Conservation (phyloP, 2,329 filamentous ascomycete species). For the Ceratocystis smalleyi region DNA sequence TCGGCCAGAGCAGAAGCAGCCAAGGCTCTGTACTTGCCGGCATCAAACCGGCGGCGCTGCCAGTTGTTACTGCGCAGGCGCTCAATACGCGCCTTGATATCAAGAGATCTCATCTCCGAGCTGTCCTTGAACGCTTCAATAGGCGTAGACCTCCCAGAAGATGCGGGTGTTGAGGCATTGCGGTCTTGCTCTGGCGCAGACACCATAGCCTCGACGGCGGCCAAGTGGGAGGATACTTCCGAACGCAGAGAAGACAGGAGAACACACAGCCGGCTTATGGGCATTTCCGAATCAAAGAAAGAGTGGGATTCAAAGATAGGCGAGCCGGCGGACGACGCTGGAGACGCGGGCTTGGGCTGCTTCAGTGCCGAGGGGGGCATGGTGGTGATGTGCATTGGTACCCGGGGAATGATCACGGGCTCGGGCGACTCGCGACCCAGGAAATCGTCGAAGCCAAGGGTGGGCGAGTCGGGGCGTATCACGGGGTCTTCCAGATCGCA, state of each 20-base stretch:
- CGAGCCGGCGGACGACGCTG: constrained; percentile 1
- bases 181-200: constrained; percentile 17
- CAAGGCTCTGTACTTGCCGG: constrained; percentile 36
- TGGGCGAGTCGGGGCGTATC: constrained; percentile 44
- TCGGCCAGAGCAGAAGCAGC: constrained; percentile 38
- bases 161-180: constrained; percentile 12
- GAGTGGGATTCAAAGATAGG: constrained; percentile 8
- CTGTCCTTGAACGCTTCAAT: constrained; percentile 20
- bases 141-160: constrained; percentile 14
- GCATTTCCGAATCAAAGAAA: constrained; percentile 27
- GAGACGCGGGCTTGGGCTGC: constrained; percentile 13
- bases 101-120: constrained; percentile 27
- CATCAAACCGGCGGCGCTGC: constrained; percentile 41
- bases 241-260: constrained; percentile 33
- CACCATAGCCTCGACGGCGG: constrained; percentile 31
- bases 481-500: constrained; percentile 29
- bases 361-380: constrained; percentile 16
- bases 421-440: constrained; percentile 20
- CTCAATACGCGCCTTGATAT: constrained; percentile 38
- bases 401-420: constrained; percentile 14
- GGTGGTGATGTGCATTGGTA: constrained; percentile 16
- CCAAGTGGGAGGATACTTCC: constrained; percentile 35
- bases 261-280: constrained; percentile 34
- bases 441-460: constrained; percentile 38
- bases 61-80: constrained; percentile 38